Base-by-base conservation (phyloP, 257 asterid genomes). In the Solanum pinnatisectum region DNA sequence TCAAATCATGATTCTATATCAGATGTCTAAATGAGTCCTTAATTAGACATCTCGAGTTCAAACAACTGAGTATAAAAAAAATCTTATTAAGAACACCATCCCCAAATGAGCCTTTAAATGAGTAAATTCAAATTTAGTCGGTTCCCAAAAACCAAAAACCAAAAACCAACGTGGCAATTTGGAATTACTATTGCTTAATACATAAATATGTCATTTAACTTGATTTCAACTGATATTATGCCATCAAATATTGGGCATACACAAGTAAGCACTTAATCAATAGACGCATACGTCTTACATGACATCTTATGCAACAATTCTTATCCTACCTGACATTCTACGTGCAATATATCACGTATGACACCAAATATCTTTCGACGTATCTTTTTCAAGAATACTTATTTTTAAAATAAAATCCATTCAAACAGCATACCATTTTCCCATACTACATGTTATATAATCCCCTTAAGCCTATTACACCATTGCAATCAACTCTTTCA, bases 71-170 rank as follows among this genome's bases (percentile, higher is more conserved):
- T 10, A 3, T 10, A 3, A 44, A 44, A 44, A 44, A 44, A 3
- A 4, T 49, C 1, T 3, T 14, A 5, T 4, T 49, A 14, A 2
- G 5, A 49, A 3, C 0, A 49, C 2, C 59, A 0, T 49, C 8
- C 1, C 8, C 2, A 49, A 49, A 49, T 46, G 0, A 14, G 5
- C 5, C 8, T 49, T 46, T 2, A 0, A 49, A 49, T 49, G 8
- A 5, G 18, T 3, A 46, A 13, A 46, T 14, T 14, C 20, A 46
- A 4, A 46, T 46, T 46, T 46, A 46, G 16, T 44, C 3, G 7
- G 0, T 14, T 5, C 1, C 0, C 0, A 2, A 0, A 5, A 52
- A 52, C 1, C 9, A 2, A 0, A 5, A 52, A 52, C 1, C 9
- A 2, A 52, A 52, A 52, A 2, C 3, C 78, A 16, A 32, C 25